Base-by-base conservation (phyloP, 306 rosid genomes). In the Vigna trinervia region DNA sequence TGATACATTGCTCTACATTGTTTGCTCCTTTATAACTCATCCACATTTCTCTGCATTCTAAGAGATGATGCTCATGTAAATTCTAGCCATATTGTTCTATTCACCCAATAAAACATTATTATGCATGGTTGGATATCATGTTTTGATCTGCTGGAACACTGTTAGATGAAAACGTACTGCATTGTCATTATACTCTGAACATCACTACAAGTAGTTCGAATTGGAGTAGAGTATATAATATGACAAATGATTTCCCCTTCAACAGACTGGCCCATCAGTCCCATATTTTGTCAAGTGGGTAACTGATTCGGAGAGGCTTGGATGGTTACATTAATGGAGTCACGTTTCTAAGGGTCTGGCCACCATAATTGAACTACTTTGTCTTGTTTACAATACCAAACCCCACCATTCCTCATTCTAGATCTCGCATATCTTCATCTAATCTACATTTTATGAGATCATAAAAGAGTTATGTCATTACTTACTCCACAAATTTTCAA, bases 11-110 rank as follows among this genome's bases (percentile, higher is more conserved):
- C 80, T 65, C 61, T 75, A 46, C 48, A 58, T 68, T 80, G 62
- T 70, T 60, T 84, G 66, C 13, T 58, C 82, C 69, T 67, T 32
- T 15, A 58, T 72, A 71, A 5, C 50, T 9, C 75, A 52, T 30
- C 46, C 64, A 82, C 22, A 39, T 32, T 75, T 57, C 67, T 71
- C 72, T 38, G n/a, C 72, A 65, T 78, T 80, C 28, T 60, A 36
- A 46, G 83, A 69, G 76, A 36, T 73, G 75, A 76, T 74, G 62
- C 68, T 63, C 65, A 23, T 78, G 84, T 78, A 74, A 78, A 75
- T 72, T 64, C 52, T 64, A 69, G 50, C 58, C 63, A 64, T 66
- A 51, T 61, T 73, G 69, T 74, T 76, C 78, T 7, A 74, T 71
- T 85, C 71, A 82, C 52, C 65, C 76, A 78, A 79, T 82, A 82